Evolutionary conservation across 2,329 filamentous ascomycete species (phyloP), one percentile per base, ranked within the genome.

Genomic region (Calonectria hawksworthii): DNA sequence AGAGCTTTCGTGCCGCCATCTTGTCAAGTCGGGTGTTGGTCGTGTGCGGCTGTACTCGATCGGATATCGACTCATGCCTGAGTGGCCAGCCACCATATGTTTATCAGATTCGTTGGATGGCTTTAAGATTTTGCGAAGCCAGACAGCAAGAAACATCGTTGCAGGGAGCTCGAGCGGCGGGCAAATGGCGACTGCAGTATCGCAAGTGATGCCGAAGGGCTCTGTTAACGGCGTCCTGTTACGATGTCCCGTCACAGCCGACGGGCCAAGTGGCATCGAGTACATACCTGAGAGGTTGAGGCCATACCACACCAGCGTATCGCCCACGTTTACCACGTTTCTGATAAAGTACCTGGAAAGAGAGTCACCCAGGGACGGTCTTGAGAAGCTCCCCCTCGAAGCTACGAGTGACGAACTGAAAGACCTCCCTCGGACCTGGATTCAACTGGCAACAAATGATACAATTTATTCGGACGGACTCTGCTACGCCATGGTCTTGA

Each of bases 401-500:
- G 82, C 80, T 0, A 66, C 70, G 0, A 28, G 59, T 9, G 76
- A 81, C 21, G 78, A 82, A 16, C 63, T 89, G 52, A 69, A 76
- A 7, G 81, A 73, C 2, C 79, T 86, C 75, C 85, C 87, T 70
- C 82, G 83, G 72, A 87, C 87, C 56, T 90, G 86, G 85, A 84
- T 90, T 21, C 89, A 90, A 82, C 81, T 89, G 6, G 87, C 86
- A 73, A 88, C 86, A 11, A 90, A 90, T 68, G 89, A 90, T 75
- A 85, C 86, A 51, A 84, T 89, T 74, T 90, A 89, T 80, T 88
- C 87, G 26, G 89, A 90, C 79, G 88, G 89, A 13, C 75, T 88
- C 11, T 90, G 88, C 75, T 89, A 89, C 77, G 88, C 86, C 5
- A 86, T 86, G 79, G 79, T 83, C 4, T 79, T 90, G 73, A 82